phyloP scores from a whole-genome alignment of 305 asterid species.

The Fraxinus ornus region DNA sequence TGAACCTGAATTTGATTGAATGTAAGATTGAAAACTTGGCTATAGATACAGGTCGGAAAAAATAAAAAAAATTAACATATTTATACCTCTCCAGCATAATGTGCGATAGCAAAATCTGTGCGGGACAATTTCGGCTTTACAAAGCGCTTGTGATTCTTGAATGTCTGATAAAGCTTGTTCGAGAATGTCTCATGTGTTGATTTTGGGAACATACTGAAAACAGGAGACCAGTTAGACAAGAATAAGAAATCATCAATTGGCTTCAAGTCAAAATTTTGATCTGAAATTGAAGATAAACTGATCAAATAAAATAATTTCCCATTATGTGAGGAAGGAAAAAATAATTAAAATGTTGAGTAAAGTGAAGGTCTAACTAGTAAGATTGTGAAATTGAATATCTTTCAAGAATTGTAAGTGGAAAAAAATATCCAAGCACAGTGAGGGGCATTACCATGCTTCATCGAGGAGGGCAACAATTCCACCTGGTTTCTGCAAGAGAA shows the following conservation, averaged over 20 bases:
- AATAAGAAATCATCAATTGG: slow-evolving; percentile 24
- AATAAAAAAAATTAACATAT: slow-evolving; percentile 21
- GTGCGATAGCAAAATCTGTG: slow-evolving; percentile 80
- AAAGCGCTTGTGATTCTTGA: slow-evolving; percentile 89
- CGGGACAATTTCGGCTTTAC: slow-evolving; percentile 95
- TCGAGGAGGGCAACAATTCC: slow-evolving; percentile 93
- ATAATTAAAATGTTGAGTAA: neutral
- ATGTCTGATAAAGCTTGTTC: slow-evolving; percentile 93
- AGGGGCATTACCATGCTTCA: slow-evolving; percentile 82
- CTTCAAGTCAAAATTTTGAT: slow-evolving; percentile 13
- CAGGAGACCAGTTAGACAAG: slow-evolving; percentile 28
- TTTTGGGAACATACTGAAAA: slow-evolving; percentile 94
- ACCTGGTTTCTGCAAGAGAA: slow-evolving; percentile 89
- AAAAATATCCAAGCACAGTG: slow-evolving; percentile 16
- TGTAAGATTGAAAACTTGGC: slow-evolving; percentile 24
- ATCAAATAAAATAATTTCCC: slow-evolving; percentile 7
- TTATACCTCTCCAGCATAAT: slow-evolving; percentile 98
- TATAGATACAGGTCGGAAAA: slow-evolving; percentile 13
- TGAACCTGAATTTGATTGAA: slow-evolving; percentile 66
- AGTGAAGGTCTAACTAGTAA: slow-evolving; percentile 15
- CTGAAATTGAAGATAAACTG: slow-evolving; percentile 6
- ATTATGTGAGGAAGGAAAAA: slow-evolving; percentile 1
- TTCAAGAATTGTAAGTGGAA: neutral
- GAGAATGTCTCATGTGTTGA: slow-evolving; percentile 96
- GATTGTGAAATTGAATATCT: slow-evolving; percentile 9